Evolutionary conservation across 176 grass and related monocot species (phyloP).

Genomic region (sorghum (Sorghum bicolor)): DNA sequence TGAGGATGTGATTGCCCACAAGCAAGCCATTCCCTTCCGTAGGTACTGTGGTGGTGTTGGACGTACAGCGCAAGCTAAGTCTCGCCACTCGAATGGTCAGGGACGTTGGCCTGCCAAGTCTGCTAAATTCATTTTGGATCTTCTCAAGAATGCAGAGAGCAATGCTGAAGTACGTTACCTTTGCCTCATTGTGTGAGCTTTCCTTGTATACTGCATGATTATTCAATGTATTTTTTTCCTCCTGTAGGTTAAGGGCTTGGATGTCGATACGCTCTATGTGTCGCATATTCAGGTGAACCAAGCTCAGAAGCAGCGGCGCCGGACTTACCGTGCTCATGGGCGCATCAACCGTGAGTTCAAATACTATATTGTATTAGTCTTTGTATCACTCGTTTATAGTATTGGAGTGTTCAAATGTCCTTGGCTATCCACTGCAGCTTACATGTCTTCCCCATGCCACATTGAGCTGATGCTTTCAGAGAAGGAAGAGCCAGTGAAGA

Average conservation of each 20-base stretch:
- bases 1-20: neutral
- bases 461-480: neutral
- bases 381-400: neutral
- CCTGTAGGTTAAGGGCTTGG: neutral
- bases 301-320: neutral
- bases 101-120: neutral
- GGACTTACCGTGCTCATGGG: neutral
- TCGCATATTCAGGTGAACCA: neutral
- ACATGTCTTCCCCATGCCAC: neutral
- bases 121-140: neutral
- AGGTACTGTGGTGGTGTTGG: neutral
- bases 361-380: neutral
- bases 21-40: neutral
- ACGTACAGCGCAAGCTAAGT: neutral
- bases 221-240: neutral
- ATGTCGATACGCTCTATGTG: neutral
- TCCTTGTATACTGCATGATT: neutral
- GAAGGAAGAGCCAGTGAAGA: neutral
- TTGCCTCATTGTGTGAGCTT: neutral
- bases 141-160: neutral
- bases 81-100: neutral
- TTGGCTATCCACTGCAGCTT: neutral
- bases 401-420: neutral
- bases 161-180: neutral
- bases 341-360: neutral